A percentile compares a stretch with the other conserved stretches of the same genome.
Conservation (phyloP, 73 alveolate genomes). For the Paraurostyla sp. region DNA sequence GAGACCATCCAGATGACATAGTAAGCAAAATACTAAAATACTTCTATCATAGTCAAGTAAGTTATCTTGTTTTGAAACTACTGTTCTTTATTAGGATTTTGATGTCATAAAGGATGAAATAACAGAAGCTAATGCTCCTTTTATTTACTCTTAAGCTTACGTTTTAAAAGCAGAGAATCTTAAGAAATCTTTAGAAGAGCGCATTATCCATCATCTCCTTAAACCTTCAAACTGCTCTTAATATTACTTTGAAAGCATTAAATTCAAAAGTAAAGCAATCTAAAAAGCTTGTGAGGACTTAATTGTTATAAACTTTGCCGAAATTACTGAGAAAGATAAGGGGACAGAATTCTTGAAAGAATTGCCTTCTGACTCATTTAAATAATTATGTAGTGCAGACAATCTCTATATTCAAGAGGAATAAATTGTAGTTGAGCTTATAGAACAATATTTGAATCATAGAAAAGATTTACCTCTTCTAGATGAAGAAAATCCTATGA, state of each 20-base stretch:
- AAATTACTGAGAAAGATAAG: not conserved
- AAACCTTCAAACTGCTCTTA: constrained; percentile 37
- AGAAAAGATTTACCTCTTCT: constrained; percentile 59
- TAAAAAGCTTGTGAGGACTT: constrained; percentile 68
- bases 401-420: constrained; percentile 41
- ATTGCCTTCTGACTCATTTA: constrained; percentile 64
- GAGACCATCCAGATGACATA: constrained; percentile 61
- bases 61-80: not conserved
- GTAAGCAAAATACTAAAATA: constrained; percentile 48
- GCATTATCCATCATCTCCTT: constrained; percentile 53
- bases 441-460: constrained; percentile 68
- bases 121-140: constrained; percentile 59
- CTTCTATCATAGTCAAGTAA: constrained; percentile 57
- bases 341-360: constrained; percentile 59
- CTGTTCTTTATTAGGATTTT: constrained; percentile 45
- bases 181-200: constrained; percentile 43
- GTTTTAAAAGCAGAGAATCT: constrained; percentile 52
- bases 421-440: constrained; percentile 59
- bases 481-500: constrained; percentile 41
- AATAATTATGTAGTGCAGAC: constrained; percentile 37
- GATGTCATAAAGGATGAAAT: constrained; percentile 41
- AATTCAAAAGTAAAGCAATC: constrained; percentile 31
- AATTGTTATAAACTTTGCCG: constrained; percentile 55
- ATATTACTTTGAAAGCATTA: constrained; percentile 67
- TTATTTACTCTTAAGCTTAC: constrained; percentile 61